Percentiles rank a stretch among this genome's conserved stretches.
These are phyloP conservation scores for Iberis amara DNA, from an alignment of 441 rosid species.

Conservation along the genomic window DNA sequence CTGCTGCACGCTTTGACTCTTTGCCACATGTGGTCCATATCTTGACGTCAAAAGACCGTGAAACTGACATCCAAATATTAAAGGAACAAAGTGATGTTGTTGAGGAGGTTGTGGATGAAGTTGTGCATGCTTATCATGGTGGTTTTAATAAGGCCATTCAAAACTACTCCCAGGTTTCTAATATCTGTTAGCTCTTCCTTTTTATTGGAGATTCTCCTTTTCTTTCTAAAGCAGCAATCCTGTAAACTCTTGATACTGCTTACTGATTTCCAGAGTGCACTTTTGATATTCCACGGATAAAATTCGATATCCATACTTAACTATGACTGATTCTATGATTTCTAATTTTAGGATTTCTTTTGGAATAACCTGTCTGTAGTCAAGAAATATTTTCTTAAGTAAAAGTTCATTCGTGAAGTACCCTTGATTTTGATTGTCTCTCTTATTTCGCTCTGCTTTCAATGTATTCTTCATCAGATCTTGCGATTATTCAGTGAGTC, in stretches of 20 bases:
- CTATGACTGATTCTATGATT: slow-evolving; percentile 11
- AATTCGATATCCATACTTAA: slow-evolving; percentile 9
- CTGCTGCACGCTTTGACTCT: slow-evolving; percentile 92
- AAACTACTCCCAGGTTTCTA: slow-evolving; percentile 91
- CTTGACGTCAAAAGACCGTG: slow-evolving; percentile 91
- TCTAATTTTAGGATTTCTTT: slow-evolving; percentile 1
- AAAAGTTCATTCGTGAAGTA: slow-evolving; percentile 12
- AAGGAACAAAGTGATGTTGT: slow-evolving; percentile 90
- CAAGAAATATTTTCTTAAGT: not conserved
- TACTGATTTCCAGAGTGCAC: slow-evolving; percentile 3
- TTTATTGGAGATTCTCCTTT: not conserved
- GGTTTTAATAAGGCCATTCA: slow-evolving; percentile 99
- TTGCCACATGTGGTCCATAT: slow-evolving; percentile 95
- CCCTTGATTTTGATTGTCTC: slow-evolving; percentile 22
- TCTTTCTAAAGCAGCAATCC: slow-evolving; percentile 4
- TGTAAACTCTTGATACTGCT: not conserved
- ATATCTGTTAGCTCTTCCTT: slow-evolving; percentile 7
- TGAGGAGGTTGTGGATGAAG: slow-evolving; percentile 98
- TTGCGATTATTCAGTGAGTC: slow-evolving; percentile 94
- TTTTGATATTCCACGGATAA: slow-evolving; percentile 6
- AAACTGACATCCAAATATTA: slow-evolving; percentile 61
- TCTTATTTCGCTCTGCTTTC: slow-evolving; percentile 13
- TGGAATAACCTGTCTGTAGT: not conserved
- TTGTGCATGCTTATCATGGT: slow-evolving; percentile 88
- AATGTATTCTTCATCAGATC: slow-evolving; percentile 50